Evolutionary conservation across 345 rosid species (phyloP).

Genomic region (Gossypium rotundifolium): DNA sequence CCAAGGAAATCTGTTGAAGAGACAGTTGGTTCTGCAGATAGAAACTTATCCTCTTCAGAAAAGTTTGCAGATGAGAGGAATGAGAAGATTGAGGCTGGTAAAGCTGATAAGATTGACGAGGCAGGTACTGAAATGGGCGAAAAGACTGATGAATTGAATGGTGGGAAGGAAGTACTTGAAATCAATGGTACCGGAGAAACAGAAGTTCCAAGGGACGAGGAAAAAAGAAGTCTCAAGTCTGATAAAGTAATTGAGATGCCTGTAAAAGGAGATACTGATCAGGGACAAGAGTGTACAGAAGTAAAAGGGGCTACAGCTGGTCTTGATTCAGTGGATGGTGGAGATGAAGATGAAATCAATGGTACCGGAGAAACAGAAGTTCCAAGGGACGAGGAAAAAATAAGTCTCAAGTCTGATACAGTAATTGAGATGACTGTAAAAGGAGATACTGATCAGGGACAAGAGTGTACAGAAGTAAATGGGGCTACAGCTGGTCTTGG

Average conservation of each 20-base stretch:
- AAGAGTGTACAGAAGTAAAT: neutral
- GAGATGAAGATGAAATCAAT: slow-evolving; percentile 18
- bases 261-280: slow-evolving; percentile 10
- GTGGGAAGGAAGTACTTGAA: slow-evolving; percentile 20
- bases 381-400: slow-evolving; percentile 16
- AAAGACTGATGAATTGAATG: slow-evolving; percentile 9
- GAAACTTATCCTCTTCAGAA: slow-evolving; percentile 16
- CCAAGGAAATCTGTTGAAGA: slow-evolving; percentile 11
- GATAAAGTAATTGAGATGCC: slow-evolving; percentile 3
- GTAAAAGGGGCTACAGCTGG: no score
- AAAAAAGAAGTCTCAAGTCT: slow-evolving; percentile 18
- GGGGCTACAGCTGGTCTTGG: no score
- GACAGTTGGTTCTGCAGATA: slow-evolving; percentile 12
- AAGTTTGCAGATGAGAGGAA: slow-evolving; percentile 13
- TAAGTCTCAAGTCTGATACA: slow-evolving; percentile 15
- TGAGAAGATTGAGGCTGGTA: slow-evolving; percentile 21
- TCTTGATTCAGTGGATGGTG: neutral
- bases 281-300: slow-evolving; percentile 1
- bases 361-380: slow-evolving; percentile 11
- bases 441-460: slow-evolving; percentile 9
- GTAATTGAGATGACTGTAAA: slow-evolving; percentile 1
- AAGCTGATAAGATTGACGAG: slow-evolving; percentile 15
- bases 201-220: slow-evolving; percentile 15
- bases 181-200: slow-evolving; percentile 6
- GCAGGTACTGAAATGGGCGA: slow-evolving; percentile 27